These are phyloP conservation scores for Aspergillus sp. DNA, from an alignment of 2,329 filamentous ascomycete species.

Conservation along the genomic window DNA sequence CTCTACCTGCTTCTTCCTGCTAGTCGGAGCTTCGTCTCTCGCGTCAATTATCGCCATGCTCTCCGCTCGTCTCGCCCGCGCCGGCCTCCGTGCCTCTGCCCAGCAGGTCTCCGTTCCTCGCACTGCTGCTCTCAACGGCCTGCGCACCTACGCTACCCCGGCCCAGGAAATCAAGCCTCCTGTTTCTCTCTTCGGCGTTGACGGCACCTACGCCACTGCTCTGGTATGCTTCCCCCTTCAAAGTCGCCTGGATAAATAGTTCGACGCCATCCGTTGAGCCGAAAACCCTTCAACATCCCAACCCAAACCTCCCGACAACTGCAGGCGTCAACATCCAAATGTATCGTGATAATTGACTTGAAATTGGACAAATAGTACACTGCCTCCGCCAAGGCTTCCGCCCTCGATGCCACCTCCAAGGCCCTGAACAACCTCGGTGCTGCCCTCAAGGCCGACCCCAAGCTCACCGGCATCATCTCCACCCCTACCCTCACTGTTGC, in stretches of 20 bases:
- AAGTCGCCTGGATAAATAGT: not conserved
- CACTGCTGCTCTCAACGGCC: constrained; percentile 42
- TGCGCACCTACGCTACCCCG: constrained; percentile 74
- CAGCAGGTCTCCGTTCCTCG: constrained; percentile 43
- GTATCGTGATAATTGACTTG: constrained; percentile 11
- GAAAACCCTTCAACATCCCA: constrained; percentile 11
- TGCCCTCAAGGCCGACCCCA: constrained; percentile 77
- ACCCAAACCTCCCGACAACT: not conserved
- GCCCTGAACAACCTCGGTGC: constrained; percentile 70
- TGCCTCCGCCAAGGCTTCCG: constrained; percentile 81
- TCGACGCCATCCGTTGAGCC: constrained; percentile 16
- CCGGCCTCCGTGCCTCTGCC: constrained; percentile 56
- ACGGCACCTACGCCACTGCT: constrained; percentile 97
- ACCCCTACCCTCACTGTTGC: constrained; percentile 74
- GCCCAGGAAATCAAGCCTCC: constrained; percentile 75
- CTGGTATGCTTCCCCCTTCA: constrained; percentile 67
- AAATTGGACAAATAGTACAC: constrained; percentile 69
- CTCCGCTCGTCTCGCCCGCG: constrained; percentile 56
- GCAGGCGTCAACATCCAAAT: not conserved
- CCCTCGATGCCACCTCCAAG: constrained; percentile 81
- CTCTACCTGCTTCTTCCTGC: constrained; percentile 16
- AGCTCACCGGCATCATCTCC: constrained; percentile 72
- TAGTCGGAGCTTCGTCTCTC: constrained; percentile 24
- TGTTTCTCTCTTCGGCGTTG: constrained; percentile 87
- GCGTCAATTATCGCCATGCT: constrained; percentile 47